Percentiles rank a stretch among this genome's conserved stretches.
These are phyloP conservation scores for Suhomyces ambrosiae DNA, from an alignment of 1,139 yeast genomes.

Conservation along the genomic window DNA sequence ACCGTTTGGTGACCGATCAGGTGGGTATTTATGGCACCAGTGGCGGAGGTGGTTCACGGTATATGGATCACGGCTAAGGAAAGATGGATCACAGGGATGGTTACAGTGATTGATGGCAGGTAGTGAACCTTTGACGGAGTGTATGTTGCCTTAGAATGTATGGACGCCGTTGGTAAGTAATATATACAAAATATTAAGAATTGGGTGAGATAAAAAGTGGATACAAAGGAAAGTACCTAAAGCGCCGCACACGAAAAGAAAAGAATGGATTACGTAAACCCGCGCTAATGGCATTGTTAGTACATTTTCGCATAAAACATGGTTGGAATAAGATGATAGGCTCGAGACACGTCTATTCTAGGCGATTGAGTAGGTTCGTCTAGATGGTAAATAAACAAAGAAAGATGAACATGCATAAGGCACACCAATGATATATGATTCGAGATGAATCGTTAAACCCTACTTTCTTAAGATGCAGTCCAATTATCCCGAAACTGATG, in stretches of 20 bases:
- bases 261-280: constrained; percentile 2
- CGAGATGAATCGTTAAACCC: too few species aligned
- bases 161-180: constrained; percentile 8
- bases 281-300: constrained; percentile 6
- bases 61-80: too few species aligned
- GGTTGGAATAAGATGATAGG: neutral
- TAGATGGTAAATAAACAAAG: neutral
- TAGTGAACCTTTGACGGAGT: neutral
- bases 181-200: constrained; percentile 10
- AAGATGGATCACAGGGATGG: neutral
- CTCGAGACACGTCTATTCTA: constrained; percentile 2
- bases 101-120: neutral
- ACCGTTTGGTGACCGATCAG: neutral
- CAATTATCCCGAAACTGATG: too few species aligned
- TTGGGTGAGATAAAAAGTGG: constrained; percentile 6
- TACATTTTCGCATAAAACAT: constrained; percentile 8
- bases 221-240: constrained; percentile 6
- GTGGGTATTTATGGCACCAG: neutral
- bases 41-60: too few species aligned
- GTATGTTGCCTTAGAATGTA: neutral
- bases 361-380: neutral
- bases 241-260: constrained; percentile 5
- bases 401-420: neutral
- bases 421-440: neutral
- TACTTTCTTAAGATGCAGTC: too few species aligned